Evolutionary conservation across 1,284 basidiomycete genomes (phyloP).

Genomic region (Mycosarcoma mackinlayi): DNA sequence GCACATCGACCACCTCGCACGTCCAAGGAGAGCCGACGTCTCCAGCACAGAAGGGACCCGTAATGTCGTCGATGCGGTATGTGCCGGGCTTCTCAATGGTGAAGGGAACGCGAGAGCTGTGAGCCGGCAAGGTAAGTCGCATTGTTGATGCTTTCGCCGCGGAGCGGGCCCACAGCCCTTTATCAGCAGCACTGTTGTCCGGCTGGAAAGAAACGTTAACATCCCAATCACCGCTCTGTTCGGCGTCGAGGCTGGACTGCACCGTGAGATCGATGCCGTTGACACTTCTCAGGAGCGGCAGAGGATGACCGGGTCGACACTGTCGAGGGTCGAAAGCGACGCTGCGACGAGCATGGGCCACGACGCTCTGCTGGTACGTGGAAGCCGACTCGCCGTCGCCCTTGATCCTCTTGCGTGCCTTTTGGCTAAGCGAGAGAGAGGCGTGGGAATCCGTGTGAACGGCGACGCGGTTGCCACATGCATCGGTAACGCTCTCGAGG

Average conservation of each 20-base stretch:
- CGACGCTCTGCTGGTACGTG: constrained; percentile 72
- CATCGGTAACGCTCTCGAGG: constrained; percentile 60
- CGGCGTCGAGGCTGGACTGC: constrained; percentile 18
- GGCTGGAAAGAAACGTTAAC: constrained; percentile 47
- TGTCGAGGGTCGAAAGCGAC: constrained; percentile 76
- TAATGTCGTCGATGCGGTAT: constrained; percentile 80
- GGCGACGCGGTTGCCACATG: constrained; percentile 59
- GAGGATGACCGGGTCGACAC: constrained; percentile 79
- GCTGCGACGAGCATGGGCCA: constrained; percentile 80
- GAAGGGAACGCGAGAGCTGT: constrained; percentile 16
- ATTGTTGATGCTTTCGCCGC: constrained; percentile 31
- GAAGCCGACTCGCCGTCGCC: constrained; percentile 7
- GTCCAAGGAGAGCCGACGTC: constrained; percentile 59
- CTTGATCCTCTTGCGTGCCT: constrained; percentile 44
- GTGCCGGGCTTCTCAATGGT: constrained; percentile 76
- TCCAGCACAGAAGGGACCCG: constrained; percentile 76
- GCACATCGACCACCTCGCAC: constrained; percentile 70
- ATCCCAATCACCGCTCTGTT: constrained; percentile 32
- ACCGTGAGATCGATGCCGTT: constrained; percentile 38
- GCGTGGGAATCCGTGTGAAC: constrained; percentile 11
- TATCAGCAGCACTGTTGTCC: constrained; percentile 39
- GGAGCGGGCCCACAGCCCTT: constrained; percentile 40
- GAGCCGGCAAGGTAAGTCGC: constrained; percentile 35
- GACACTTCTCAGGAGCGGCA: constrained; percentile 75
- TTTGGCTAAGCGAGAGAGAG: constrained; percentile 30